A percentile compares a stretch with the other conserved stretches of the same genome.
Evolutionary conservation across 2,329 filamentous ascomycete species (phyloP).

Genomic region (Microdochium trichocladiopsis): DNA sequence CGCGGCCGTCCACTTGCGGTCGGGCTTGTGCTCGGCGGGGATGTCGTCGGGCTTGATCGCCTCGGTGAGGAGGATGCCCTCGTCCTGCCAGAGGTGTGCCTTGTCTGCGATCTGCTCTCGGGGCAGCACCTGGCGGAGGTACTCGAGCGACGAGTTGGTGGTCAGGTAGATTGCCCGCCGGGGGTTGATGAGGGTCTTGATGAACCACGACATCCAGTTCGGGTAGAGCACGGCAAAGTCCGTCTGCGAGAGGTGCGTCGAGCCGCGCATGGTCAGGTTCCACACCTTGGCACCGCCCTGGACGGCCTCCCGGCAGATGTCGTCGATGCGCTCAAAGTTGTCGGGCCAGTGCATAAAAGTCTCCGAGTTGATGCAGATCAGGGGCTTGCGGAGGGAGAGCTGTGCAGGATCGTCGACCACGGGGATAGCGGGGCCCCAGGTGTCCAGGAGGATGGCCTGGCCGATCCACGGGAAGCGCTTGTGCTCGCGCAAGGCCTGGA

Average conservation of each 20-base stretch:
- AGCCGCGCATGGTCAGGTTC: slow-evolving; percentile 48
- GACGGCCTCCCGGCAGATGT: slow-evolving; percentile 48
- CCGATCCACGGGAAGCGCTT: slow-evolving; percentile 49
- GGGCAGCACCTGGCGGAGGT: slow-evolving; percentile 47
- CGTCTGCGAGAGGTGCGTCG: slow-evolving; percentile 58
- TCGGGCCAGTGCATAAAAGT: slow-evolving; percentile 64
- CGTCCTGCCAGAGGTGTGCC: slow-evolving; percentile 37
- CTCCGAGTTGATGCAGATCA: slow-evolving; percentile 59
- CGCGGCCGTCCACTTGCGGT: slow-evolving; percentile 51
- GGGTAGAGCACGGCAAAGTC: slow-evolving; percentile 62
- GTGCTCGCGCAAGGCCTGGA: slow-evolving; percentile 49
- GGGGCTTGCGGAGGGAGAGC: slow-evolving; percentile 40
- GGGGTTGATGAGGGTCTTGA: slow-evolving; percentile 59
- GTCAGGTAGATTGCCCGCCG: slow-evolving; percentile 56
- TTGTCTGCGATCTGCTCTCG: slow-evolving; percentile 37
- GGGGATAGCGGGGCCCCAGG: slow-evolving; percentile 49
- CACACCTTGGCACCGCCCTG: slow-evolving; percentile 36
- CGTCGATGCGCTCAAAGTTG: slow-evolving; percentile 52
- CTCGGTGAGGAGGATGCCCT: slow-evolving; percentile 39
- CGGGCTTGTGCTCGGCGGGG: slow-evolving; percentile 44
- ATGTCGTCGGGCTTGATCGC: slow-evolving; percentile 31
- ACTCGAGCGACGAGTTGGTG: slow-evolving; percentile 55
- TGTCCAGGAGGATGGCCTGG: slow-evolving; percentile 60
- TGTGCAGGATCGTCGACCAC: slow-evolving; percentile 32
- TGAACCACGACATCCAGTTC: slow-evolving; percentile 45